Evolutionary conservation across 1,284 basidiomycete species (phyloP), one percentile per base, ranked within the genome.

Genomic region (Ceratobasidium sp.): DNA sequence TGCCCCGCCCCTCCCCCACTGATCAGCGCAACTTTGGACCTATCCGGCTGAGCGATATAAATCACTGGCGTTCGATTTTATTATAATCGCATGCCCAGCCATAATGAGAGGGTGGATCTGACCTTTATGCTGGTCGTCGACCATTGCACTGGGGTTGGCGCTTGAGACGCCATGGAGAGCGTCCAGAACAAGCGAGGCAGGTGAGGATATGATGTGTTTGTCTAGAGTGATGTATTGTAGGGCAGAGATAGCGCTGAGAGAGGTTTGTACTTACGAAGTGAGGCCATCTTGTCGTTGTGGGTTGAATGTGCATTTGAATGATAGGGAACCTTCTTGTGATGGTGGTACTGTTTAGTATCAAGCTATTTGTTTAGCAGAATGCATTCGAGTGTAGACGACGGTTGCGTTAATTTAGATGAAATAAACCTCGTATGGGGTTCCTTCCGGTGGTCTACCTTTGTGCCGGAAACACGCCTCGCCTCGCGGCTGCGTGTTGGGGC

Each of bases 1-100:
- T 96, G 95, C 1, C 95, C 95, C 40, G 91, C 90, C 46, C 95
- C 95, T 28, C 95, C 95, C 28, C 95, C 95, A 75, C 91, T 95
- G 77, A 97, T 85, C 25, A 96, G 81, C 1, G 92, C 87, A 54
- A 96, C 95, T 77, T 89, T 88, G 42, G 86, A 85, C 64, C 81
- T 83, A 78, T 90, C 86, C 28, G 80, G 85, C 16, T 83, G 77
- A 16, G 85, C 81, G 51, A 87, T 80, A 77, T 89, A 87, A 38
- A 94, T 83, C 72, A 91, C 90, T 92, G 75, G 25, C 18, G 16
- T 33, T 16, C 14, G 7, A n/a, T 60, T 54, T 75, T 51, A 46
- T 60, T 21, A 73, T 40, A 33, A 6, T 51, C 33, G n/a, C n/a
- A n/a, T 28, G 56, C 18, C n/a, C 51, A 18, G 23, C 18, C 28